Evolutionary conservation across 768 basidiomycete species (phyloP).

Genomic region (Termitomyces sp.): DNA sequence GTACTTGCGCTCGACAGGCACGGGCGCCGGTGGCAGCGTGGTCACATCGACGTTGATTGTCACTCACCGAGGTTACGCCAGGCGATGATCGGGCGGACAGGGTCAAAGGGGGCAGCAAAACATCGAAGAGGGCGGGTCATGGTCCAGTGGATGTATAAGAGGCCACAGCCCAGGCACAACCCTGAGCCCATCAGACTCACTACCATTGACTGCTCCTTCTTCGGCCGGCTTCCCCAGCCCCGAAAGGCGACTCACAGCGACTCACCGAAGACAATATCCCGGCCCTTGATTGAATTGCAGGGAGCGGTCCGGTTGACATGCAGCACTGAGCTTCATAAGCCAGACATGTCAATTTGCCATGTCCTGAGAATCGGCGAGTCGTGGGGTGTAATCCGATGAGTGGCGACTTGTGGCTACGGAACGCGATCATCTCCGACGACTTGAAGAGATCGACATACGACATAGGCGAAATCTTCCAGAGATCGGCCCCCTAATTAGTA

Average conservation of each 20-base stretch:
- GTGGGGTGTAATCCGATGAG: background rate
- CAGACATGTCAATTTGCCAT: background rate
- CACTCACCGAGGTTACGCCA: background rate
- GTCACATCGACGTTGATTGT: slow-evolving; percentile 5
- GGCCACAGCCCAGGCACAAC: background rate
- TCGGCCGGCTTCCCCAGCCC: slow-evolving; percentile 3
- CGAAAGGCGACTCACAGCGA: background rate
- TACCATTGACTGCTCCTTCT: slow-evolving; percentile 1
- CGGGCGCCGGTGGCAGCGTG: background rate
- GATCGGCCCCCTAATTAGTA: background rate
- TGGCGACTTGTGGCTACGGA: background rate
- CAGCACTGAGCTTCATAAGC: background rate
- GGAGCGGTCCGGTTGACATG: background rate
- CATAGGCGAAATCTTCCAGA: background rate
- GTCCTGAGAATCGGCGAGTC: no score
- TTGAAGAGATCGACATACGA: background rate
- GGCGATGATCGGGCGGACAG: background rate
- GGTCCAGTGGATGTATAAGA: background rate
- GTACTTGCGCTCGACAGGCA: background rate
- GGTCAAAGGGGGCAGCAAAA: background rate
- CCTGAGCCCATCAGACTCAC: background rate
- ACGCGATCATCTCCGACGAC: background rate
- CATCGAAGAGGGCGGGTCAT: background rate
- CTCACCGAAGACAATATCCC: background rate
- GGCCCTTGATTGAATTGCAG: background rate